These are phyloP conservation scores for Aspergillus indologenus DNA, from an alignment of 495 filamentous ascomycete species.

Conservation along the genomic window DNA sequence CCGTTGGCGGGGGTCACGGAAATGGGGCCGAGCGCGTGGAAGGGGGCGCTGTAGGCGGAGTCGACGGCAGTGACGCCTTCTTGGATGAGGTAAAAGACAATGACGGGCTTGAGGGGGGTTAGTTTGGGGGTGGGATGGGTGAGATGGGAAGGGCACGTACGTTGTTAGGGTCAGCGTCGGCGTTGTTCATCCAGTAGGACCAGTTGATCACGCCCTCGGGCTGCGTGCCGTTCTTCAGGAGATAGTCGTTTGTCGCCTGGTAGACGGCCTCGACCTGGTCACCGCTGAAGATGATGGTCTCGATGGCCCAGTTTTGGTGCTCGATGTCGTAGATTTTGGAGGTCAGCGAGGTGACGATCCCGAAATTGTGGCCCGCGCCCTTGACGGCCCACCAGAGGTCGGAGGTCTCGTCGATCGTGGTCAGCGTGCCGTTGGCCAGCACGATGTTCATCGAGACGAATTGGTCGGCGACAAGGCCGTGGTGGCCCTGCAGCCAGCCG, in stretches of 20 bases:
- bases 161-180: conserved; percentile 36
- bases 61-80: conserved; percentile 44
- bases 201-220: conserved; percentile 45
- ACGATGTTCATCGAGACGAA: conserved; percentile 16
- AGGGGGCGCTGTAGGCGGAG: conserved; percentile 39
- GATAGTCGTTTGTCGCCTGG: conserved; percentile 41
- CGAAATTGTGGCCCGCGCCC: conserved; percentile 23
- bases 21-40: conserved; percentile 44
- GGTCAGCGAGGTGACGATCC: conserved; percentile 22
- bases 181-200: conserved; percentile 49
- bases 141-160: conserved; percentile 3
- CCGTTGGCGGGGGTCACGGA: conserved; percentile 28
- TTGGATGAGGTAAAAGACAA: conserved; percentile 51
- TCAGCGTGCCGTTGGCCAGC: conserved; percentile 16
- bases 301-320: conserved; percentile 12
- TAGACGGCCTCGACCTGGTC: conserved; percentile 50
- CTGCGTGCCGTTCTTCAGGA: conserved; percentile 37
- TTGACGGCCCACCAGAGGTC: conserved; percentile 23
- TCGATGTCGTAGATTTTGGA: conserved; percentile 19
- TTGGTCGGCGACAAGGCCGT: conserved; percentile 18
- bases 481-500: conserved; percentile 16
- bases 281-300: conserved; percentile 31
- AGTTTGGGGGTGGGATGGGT: neutral
- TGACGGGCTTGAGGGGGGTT: conserved; percentile 34
- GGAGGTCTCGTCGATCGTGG: neutral